These are phyloP conservation scores for Ophiostoma tasmaniense DNA, from an alignment of 2,329 filamentous ascomycete species.

Conservation along the genomic window DNA sequence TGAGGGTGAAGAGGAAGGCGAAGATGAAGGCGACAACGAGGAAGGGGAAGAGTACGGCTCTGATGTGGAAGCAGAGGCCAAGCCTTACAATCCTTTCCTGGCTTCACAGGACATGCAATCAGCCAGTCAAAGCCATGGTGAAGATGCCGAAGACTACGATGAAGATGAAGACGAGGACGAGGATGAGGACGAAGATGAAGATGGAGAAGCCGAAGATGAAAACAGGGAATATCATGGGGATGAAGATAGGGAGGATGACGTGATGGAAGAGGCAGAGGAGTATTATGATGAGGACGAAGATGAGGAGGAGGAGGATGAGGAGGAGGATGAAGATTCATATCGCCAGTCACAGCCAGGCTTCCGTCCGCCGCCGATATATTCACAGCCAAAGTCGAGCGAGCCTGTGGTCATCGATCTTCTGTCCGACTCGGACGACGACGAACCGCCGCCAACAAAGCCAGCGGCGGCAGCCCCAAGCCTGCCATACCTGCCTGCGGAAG, in stretches of 20 bases:
- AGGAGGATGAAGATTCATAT: conserved; percentile 8
- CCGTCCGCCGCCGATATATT: conserved; percentile 5
- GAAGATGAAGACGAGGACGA: conserved; percentile 20
- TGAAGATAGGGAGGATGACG: not conserved
- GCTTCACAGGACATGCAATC: not conserved
- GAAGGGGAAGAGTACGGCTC: not conserved
- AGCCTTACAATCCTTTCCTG: not conserved
- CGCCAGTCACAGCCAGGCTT: not conserved
- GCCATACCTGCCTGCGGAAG: not conserved
- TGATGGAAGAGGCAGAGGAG: not conserved
- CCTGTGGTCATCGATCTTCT: conserved; percentile 41
- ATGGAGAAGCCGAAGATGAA: not conserved
- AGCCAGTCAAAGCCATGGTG: not conserved
- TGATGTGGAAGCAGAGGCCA: not conserved
- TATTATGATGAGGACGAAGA: not conserved
- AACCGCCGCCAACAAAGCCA: not conserved
- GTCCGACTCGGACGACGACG: conserved; percentile 37
- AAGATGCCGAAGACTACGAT: conserved; percentile 12
- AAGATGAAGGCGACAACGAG: conserved; percentile 22
- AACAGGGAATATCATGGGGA: conserved; percentile 1
- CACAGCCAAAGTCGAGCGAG: conserved; percentile 4
- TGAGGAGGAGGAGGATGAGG: conserved; percentile 1
- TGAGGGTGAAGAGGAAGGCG: conserved; percentile 22
- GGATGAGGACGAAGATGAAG: not conserved
- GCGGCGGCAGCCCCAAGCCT: not conserved